A percentile compares a stretch with the other conserved stretches of the same genome.
Evolutionary conservation across 2,329 filamentous ascomycete species (phyloP).

Genomic region (Fusarium fracticaudum): DNA sequence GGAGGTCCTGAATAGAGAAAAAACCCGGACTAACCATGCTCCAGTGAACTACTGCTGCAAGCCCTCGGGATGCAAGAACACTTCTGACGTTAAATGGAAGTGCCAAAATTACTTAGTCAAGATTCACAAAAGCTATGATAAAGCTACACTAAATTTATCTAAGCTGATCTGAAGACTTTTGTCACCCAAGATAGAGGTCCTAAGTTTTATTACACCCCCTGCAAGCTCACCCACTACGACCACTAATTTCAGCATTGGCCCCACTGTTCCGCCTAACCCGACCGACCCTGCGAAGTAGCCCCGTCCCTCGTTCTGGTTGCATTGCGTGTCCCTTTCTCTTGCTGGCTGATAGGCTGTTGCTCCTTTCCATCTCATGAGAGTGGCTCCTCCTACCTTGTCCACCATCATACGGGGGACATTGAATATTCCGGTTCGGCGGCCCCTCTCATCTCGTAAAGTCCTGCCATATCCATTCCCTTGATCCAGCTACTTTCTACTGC

Average conservation of each 20-base stretch:
- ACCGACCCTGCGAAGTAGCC: constrained; percentile 6
- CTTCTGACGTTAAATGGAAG: too few relatives aligned
- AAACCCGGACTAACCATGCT: constrained; percentile 36
- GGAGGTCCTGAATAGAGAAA: constrained; percentile 21
- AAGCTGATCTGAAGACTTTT: too few relatives aligned
- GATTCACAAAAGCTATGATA: too few relatives aligned
- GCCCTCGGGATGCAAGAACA: not conserved
- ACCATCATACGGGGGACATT: constrained; percentile 35
- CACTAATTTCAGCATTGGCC: constrained; percentile 31
- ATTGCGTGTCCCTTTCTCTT: constrained; percentile 41
- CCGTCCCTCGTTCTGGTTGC: constrained; percentile 33
- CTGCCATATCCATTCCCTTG: constrained; percentile 24
- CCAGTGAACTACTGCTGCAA: constrained; percentile 30
- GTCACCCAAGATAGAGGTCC: too few relatives aligned
- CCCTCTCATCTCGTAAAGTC: constrained; percentile 37
- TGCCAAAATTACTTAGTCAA: too few relatives aligned
- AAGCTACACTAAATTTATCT: too few relatives aligned
- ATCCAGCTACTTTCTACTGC: constrained; percentile 16
- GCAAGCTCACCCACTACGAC: constrained; percentile 20
- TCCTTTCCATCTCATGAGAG: constrained; percentile 35
- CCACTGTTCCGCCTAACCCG: constrained; percentile 22
- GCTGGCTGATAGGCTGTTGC: constrained; percentile 19
- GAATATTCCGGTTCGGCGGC: constrained; percentile 39
- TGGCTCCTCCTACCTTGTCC: constrained; percentile 34
- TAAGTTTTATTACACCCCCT: too few relatives aligned